These are phyloP conservation scores for Trametes versicolor DNA, from an alignment of 1,284 basidiomycete species.

Conservation along the genomic window DNA sequence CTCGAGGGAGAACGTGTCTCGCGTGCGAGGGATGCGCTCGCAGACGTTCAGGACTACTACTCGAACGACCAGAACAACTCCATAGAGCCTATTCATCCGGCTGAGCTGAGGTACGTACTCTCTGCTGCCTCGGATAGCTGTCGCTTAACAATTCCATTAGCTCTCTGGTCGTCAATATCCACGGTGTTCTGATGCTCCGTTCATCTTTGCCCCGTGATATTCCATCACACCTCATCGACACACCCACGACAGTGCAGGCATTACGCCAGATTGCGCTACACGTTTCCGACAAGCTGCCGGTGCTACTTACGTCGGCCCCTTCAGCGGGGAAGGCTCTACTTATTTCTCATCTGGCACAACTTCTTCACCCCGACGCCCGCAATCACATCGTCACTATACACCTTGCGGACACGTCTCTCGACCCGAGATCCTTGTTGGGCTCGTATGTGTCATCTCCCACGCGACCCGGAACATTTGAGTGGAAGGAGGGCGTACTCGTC, in stretches of 20 bases:
- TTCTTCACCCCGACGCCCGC: constrained; percentile 64
- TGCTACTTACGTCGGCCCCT: constrained; percentile 87
- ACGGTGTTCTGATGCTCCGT: constrained; percentile 72
- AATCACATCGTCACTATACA: constrained; percentile 86
- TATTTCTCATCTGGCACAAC: constrained; percentile 78
- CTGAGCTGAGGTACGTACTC: constrained; percentile 62
- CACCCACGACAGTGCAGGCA: constrained; percentile 66
- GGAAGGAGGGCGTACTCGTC: constrained; percentile 95
- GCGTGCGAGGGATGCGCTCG: constrained; percentile 60
- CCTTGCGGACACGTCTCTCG: constrained; percentile 93
- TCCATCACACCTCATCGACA: constrained; percentile 66
- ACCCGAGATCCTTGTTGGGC: constrained; percentile 93
- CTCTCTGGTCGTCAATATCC: constrained; percentile 63
- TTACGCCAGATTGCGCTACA: constrained; percentile 75
- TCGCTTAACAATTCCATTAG: constrained; percentile 47
- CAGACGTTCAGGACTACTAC: constrained; percentile 59
- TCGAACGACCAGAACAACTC: constrained; percentile 47
- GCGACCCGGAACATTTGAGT: constrained; percentile 92
- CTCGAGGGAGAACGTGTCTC: constrained; percentile 71
- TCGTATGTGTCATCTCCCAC: constrained; percentile 92
- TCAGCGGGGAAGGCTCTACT: constrained; percentile 93
- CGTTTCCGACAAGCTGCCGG: constrained; percentile 77
- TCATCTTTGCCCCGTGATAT: constrained; percentile 38
- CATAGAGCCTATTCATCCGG: constrained; percentile 49
- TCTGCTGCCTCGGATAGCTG: constrained; percentile 25